These are phyloP conservation scores for Populus hybrid DNA, from an alignment of 441 rosid genomes.

Conservation along the genomic window DNA sequence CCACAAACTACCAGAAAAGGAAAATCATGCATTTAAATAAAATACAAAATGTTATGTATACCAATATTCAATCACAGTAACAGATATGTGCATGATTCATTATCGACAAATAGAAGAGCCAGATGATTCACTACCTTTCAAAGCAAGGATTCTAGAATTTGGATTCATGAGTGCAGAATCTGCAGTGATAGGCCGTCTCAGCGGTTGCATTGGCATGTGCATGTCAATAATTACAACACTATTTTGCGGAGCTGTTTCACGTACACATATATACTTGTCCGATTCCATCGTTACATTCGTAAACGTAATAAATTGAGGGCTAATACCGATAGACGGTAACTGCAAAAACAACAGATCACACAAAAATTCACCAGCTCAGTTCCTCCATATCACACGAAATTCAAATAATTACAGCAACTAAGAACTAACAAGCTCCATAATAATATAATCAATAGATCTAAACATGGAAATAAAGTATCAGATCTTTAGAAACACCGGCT, in stretches of 20 bases:
- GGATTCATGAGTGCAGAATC: slow-evolving; percentile 99
- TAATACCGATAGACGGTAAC: slow-evolving; percentile 80
- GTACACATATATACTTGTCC: slow-evolving; percentile 58
- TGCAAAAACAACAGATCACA: slow-evolving; percentile 27
- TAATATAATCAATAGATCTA: slow-evolving; percentile 9
- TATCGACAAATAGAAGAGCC: background rate
- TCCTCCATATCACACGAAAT: background rate
- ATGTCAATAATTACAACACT: slow-evolving; percentile 92
- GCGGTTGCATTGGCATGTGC: slow-evolving; percentile 94
- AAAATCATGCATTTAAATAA: background rate
- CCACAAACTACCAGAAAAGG: background rate
- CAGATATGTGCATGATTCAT: background rate
- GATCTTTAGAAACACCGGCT: background rate
- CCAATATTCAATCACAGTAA: background rate
- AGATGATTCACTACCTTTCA: slow-evolving; percentile 54
- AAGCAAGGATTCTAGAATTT: slow-evolving; percentile 79
- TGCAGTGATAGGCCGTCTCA: slow-evolving; percentile 94
- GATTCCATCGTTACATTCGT: slow-evolving; percentile 87
- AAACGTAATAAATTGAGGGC: slow-evolving; percentile 80
- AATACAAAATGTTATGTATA: background rate
- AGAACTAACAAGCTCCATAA: background rate
- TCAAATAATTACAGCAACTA: background rate
- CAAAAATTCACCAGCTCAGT: background rate
- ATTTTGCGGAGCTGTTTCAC: slow-evolving; percentile 96
- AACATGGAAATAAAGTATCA: background rate